phyloP scores from a whole-genome alignment of 1,284 basidiomycete species.

The Naganishia cerealis region DNA sequence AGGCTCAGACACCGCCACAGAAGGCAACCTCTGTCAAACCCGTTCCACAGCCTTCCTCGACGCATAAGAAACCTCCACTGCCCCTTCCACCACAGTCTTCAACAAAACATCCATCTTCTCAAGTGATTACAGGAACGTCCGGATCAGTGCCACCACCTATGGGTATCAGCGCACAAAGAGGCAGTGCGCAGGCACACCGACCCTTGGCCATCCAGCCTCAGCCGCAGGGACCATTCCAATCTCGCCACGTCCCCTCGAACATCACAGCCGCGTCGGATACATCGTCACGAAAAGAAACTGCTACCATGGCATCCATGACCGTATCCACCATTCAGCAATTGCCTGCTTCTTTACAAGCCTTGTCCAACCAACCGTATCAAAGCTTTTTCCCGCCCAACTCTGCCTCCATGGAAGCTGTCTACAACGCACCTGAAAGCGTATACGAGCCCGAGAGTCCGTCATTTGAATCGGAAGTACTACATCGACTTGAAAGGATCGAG shows the following conservation, averaged over 20 bases:
- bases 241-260: background rate
- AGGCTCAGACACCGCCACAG: background rate
- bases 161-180: background rate
- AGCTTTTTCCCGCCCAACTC: constrained; percentile 6
- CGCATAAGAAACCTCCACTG: constrained; percentile 11
- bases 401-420: constrained; percentile 5
- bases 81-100: constrained; percentile 10
- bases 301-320: background rate
- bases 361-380: constrained; percentile 14
- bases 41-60: background rate
- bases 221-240: background rate
- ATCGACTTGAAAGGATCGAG: constrained; percentile 25
- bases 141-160: constrained; percentile 21
- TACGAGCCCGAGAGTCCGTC: constrained; percentile 17
- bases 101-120: background rate
- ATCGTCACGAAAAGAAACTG: background rate
- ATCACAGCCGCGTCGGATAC: background rate
- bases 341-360: background rate
- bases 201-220: constrained; percentile 24
- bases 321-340: background rate
- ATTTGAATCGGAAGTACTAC: constrained; percentile 20
- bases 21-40: constrained; percentile 21
- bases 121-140: background rate
- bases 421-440: constrained; percentile 18
- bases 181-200: background rate